phyloP scores from a whole-genome alignment of 1,284 basidiomycete genomes.

The Rhodotorula sp. region DNA sequence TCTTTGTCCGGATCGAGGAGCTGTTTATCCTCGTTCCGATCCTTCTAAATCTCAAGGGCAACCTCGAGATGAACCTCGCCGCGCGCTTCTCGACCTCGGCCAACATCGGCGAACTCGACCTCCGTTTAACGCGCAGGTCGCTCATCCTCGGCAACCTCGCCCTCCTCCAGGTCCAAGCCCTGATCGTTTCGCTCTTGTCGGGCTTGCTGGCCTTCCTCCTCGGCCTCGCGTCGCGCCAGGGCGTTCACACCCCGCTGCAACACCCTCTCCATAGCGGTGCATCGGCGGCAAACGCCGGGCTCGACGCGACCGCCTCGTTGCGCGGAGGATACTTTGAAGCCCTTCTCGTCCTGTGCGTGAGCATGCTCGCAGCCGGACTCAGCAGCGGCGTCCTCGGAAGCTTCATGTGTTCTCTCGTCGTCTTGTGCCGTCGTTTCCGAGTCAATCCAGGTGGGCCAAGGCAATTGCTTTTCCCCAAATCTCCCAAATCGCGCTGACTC shows the following conservation, averaged over 20 bases:
- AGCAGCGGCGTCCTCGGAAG: slow-evolving; percentile 79
- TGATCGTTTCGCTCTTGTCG: slow-evolving; percentile 83
- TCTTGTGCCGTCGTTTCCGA: slow-evolving; percentile 71
- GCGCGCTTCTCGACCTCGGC: slow-evolving; percentile 56
- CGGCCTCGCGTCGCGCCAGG: slow-evolving; percentile 36
- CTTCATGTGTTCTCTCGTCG: slow-evolving; percentile 86
- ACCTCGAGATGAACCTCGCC: slow-evolving; percentile 79
- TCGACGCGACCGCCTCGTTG: slow-evolving; percentile 38
- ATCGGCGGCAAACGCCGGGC: not conserved
- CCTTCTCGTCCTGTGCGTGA: slow-evolving; percentile 79
- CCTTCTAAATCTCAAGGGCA: slow-evolving; percentile 84
- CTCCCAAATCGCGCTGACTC: not conserved
- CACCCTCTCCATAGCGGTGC: slow-evolving; percentile 38
- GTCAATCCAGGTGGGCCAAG: slow-evolving; percentile 72
- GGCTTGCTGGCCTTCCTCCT: slow-evolving; percentile 67
- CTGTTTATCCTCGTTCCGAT: slow-evolving; percentile 96
- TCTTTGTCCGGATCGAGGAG: slow-evolving; percentile 87
- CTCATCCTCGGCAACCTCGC: slow-evolving; percentile 81
- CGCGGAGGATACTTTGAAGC: slow-evolving; percentile 57
- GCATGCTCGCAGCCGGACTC: slow-evolving; percentile 82
- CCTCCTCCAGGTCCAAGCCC: slow-evolving; percentile 88
- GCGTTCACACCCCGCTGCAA: slow-evolving; percentile 47
- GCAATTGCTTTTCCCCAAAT: too few species aligned
- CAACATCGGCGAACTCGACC: slow-evolving; percentile 84
- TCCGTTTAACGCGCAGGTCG: slow-evolving; percentile 61